phyloP scores from a whole-genome alignment of 768 basidiomycete genomes.

The Pulveroboletus ravenelii region DNA sequence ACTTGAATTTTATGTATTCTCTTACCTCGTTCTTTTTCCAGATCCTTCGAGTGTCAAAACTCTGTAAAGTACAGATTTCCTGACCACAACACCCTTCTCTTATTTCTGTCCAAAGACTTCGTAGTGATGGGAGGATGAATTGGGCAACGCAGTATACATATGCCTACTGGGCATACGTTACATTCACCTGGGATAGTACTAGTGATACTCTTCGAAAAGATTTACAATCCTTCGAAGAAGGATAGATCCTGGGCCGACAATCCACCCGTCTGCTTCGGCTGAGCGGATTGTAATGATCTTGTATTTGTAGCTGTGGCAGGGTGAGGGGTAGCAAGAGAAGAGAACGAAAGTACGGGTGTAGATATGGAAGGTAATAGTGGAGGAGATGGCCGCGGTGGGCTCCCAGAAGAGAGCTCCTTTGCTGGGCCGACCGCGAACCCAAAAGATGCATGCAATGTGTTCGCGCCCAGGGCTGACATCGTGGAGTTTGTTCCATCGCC shows the following conservation, averaged over 20 bases:
- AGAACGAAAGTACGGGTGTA: constrained; percentile 17
- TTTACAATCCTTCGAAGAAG: constrained; percentile 76
- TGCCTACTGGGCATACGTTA: neutral
- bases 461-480: neutral
- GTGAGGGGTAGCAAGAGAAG: constrained; percentile 3
- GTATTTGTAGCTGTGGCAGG: constrained; percentile 11
- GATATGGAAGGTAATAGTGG: constrained; percentile 7
- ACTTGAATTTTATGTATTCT: neutral
- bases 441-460: constrained; percentile 1
- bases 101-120: neutral
- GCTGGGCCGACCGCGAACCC: constrained; percentile 1
- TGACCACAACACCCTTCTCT: neutral
- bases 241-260: constrained; percentile 81
- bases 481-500: neutral
- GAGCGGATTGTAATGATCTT: constrained; percentile 6
- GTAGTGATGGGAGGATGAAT: neutral
- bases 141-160: neutral
- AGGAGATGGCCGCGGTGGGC: constrained; percentile 18
- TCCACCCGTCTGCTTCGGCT: constrained; percentile 41
- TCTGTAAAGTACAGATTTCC: neutral
- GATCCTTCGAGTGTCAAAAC: neutral
- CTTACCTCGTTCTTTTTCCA: neutral
- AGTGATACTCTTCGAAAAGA: neutral
- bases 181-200: neutral
- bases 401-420: constrained; percentile 1